Evolutionary conservation across 192 early-diverging fungal genomes (phyloP).

Genomic region (Thoreauomyces humboldtii): DNA sequence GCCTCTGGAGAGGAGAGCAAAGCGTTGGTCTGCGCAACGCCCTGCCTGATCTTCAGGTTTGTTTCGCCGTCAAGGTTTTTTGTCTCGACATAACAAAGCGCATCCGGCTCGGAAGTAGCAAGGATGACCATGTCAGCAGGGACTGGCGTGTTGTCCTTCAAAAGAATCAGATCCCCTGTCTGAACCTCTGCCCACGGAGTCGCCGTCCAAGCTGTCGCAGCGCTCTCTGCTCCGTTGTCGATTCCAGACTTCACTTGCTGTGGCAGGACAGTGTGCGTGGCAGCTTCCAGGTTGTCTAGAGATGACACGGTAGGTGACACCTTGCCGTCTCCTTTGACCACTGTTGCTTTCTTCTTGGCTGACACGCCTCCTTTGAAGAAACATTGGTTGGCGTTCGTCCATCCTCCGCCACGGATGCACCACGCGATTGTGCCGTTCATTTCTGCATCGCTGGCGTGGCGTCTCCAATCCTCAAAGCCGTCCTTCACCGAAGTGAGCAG

Average conservation of each 20-base stretch:
- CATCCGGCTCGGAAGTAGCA: slow-evolving; percentile 77
- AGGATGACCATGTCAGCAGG: slow-evolving; percentile 92
- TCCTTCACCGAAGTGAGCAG: slow-evolving; percentile 81
- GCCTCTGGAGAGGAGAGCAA: slow-evolving; percentile 52
- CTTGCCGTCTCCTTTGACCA: not conserved
- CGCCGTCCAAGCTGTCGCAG: slow-evolving; percentile 48
- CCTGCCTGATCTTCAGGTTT: slow-evolving; percentile 86
- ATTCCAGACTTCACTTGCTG: not conserved
- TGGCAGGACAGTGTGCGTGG: not conserved
- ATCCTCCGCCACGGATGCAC: slow-evolving; percentile 2
- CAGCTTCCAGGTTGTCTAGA: not conserved
- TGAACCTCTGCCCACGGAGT: slow-evolving; percentile 81
- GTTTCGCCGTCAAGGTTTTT: slow-evolving; percentile 99
- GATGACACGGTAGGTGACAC: slow-evolving; percentile 10
- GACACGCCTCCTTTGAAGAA: slow-evolving; percentile 1
- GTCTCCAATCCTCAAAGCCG: slow-evolving; percentile 88
- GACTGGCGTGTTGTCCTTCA: slow-evolving; percentile 80
- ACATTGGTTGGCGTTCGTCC: slow-evolving; percentile 22
- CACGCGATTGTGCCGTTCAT: slow-evolving; percentile 57
- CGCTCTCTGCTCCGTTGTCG: slow-evolving; percentile 12
- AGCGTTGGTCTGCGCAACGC: slow-evolving; percentile 59
- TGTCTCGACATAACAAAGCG: slow-evolving; percentile 91
- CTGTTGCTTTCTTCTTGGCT: not conserved
- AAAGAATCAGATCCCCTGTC: slow-evolving; percentile 85
- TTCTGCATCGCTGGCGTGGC: slow-evolving; percentile 76